Percentiles rank a stretch among this genome's conserved stretches.
phyloP scores from a whole-genome alignment of 345 rosid species.

The Citrus unshiu region DNA sequence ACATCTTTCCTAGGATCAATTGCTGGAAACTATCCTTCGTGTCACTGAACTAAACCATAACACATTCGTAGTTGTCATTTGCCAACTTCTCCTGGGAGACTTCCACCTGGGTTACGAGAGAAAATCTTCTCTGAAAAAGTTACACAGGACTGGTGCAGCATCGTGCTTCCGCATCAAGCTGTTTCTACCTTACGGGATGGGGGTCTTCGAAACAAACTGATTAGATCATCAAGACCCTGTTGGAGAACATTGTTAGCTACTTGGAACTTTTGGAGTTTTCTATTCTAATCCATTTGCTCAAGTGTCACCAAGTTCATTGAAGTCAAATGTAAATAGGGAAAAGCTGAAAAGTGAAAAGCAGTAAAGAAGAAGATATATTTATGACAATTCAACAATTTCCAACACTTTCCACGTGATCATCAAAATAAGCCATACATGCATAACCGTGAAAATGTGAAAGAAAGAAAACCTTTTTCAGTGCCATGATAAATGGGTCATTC shows the following conservation, averaged over 20 bases:
- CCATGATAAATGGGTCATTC: constrained; percentile 78
- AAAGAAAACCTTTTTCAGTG: constrained; percentile 64
- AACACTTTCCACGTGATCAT: neutral
- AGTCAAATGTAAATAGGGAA: neutral
- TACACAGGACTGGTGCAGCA: neutral
- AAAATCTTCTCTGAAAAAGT: neutral
- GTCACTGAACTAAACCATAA: constrained; percentile 10
- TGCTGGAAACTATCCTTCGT: constrained; percentile 7
- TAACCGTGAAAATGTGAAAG: constrained; percentile 2
- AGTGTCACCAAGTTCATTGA: neutral
- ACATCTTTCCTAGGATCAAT: constrained; percentile 17
- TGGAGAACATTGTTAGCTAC: constrained; percentile 4
- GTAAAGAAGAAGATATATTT: neutral
- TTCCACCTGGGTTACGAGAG: constrained; percentile 15
- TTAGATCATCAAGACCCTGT: constrained; percentile 95
- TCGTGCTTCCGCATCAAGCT: constrained; percentile 32
- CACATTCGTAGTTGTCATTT: neutral
- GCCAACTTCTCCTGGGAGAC: constrained; percentile 6
- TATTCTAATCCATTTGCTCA: neutral
- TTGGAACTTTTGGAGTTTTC: neutral
- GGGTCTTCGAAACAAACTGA: constrained; percentile 89
- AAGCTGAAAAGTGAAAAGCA: neutral
- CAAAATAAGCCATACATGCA: neutral
- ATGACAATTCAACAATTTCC: neutral
- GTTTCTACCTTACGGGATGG: constrained; percentile 82